Base-by-base conservation (phyloP, 1,284 basidiomycete genomes). In the Ustilago loliicola region DNA sequence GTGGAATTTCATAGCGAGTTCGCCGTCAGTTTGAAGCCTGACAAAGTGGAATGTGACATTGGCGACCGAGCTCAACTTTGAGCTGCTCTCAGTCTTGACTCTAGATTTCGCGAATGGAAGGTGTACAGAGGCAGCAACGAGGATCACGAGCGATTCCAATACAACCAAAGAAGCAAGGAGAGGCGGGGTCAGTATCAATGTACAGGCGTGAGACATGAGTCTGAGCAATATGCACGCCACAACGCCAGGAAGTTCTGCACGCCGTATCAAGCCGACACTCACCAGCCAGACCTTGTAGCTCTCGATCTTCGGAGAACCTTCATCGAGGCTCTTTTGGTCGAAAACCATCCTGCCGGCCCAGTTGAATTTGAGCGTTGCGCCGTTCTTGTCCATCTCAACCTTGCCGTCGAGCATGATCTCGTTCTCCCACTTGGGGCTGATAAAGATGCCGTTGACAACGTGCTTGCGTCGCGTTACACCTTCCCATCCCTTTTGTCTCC, bases 341-440 rank as follows among this genome's bases (percentile, higher is more conserved):
- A 80, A 80, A 25, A 70, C 76, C 79, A 80, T 80, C 32, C 75
- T 54, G 11, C 79, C 79, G 10, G 67, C 79, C 79, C 79, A 80
- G 42, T 73, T 72, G 61, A 74, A 77, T 38, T 53, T 63, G 42
- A 74, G 55, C 7, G 72, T 72, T 8, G 58, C 27, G 27, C 79
- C 79, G 27, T 76, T 76, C 71, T 74, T 72, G 54, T 74, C 67
- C 75, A 71, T 72, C 58, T 80, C 76, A 29, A 80, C 79, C 40
- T 45, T 65, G 32, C 79, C 79, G n/a, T 77, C 68, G 9, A 80
- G 66, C 79, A 80, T 80, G 62, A 73, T 72, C 57, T 76, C 79
- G 53, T 72, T 69, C 25, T 70, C 66, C 61, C 73, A 66, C 34
- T 73, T 63, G 0, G 77, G 72, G 25, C 65, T 72, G 64, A 76